Conservation (phyloP, 306 rosid species). For the Albizia julibrissin region DNA sequence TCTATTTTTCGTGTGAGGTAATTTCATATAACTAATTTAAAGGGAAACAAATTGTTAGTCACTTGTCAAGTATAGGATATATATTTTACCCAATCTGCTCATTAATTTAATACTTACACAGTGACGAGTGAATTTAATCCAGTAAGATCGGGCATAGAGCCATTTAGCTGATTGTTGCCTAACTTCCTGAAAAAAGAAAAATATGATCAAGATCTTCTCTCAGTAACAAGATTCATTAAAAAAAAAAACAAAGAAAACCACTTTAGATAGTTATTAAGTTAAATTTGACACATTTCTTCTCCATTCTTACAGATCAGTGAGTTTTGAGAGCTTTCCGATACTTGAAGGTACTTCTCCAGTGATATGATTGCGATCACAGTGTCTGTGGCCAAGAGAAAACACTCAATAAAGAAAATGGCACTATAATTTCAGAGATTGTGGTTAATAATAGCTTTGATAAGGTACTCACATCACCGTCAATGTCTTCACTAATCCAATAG, state of each 20-base stretch:
- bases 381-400: constrained; percentile 50
- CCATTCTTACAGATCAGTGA: constrained; percentile 57
- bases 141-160: constrained; percentile 53
- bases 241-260: not conserved
- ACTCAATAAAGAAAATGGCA: constrained; percentile 3
- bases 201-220: constrained; percentile 10
- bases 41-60: not conserved
- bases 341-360: constrained; percentile 48
- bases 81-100: not conserved
- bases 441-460: constrained; percentile 1
- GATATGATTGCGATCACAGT: constrained; percentile 52
- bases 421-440: not conserved
- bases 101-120: constrained; percentile 50
- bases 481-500: constrained; percentile 41
- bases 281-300: constrained; percentile 7
- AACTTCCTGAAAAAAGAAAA: constrained; percentile 44
- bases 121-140: constrained; percentile 43
- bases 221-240: constrained; percentile 8
- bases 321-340: constrained; percentile 38
- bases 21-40: not conserved
- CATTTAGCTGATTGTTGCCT: constrained; percentile 55
- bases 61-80: not conserved
- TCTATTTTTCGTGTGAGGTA: not conserved
- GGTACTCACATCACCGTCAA: constrained; percentile 69
- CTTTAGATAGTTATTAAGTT: constrained; percentile 22